A percentile compares a stretch with the other conserved stretches of the same genome.
Conservation (phyloP, 371 early-diverging fungal species). For the Mucor circinelloides region DNA sequence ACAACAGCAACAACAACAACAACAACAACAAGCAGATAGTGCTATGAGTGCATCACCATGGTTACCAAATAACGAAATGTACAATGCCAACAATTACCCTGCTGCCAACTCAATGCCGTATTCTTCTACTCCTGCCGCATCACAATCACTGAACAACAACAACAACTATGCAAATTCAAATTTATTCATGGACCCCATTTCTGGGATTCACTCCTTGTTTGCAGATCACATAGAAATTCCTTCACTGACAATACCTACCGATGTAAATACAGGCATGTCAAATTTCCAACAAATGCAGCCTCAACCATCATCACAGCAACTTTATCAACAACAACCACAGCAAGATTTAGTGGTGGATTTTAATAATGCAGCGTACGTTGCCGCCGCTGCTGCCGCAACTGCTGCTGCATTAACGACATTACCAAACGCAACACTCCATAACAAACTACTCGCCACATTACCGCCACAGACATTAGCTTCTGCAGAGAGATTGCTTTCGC, state of each 20-base stretch:
- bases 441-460: conserved; percentile 39
- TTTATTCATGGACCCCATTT: not conserved
- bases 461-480: conserved; percentile 40
- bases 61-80: not conserved
- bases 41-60: not conserved
- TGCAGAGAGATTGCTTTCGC: conserved; percentile 36
- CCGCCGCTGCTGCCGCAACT: conserved; percentile 9
- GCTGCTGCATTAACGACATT: conserved; percentile 13
- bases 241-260: not conserved
- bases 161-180: not conserved
- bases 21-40: not conserved
- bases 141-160: not conserved
- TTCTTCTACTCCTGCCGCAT: not conserved
- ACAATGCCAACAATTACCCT: not conserved
- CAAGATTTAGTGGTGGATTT: conserved; percentile 4
- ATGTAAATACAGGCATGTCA: not conserved
- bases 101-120: not conserved
- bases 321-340: not conserved
- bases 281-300: not conserved
- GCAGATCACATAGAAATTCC: not conserved
- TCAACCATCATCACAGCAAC: not conserved
- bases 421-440: conserved; percentile 35
- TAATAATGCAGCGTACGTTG: conserved; percentile 5
- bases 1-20: no score
- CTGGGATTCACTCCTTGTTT: conserved; percentile 2